Evolutionary conservation across 1,284 basidiomycete species (phyloP).

Genomic region (Sphaerobolus stellatus): DNA sequence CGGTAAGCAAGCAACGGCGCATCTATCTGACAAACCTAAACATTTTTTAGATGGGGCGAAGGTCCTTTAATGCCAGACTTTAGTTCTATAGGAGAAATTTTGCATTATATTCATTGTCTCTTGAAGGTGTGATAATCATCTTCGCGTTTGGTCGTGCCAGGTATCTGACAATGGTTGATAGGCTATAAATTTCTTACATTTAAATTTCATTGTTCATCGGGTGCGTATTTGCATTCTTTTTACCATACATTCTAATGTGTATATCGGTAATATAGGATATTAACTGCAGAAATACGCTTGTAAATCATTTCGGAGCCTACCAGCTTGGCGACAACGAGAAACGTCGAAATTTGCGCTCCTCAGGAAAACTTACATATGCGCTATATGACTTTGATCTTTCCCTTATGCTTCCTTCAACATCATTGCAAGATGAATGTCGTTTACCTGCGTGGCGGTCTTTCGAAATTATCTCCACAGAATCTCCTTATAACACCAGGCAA

Average conservation of each 20-base stretch:
- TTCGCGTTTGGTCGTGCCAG: background rate
- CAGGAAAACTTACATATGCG: background rate
- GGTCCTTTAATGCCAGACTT: background rate
- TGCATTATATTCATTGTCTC: background rate
- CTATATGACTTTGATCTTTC: background rate
- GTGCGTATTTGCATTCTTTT: background rate
- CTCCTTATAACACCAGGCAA: slow-evolving; percentile 18
- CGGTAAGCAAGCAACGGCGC: too few relatives aligned
- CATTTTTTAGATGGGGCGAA: slow-evolving; percentile 8
- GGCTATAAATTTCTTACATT: background rate
- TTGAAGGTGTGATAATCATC: background rate
- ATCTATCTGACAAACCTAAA: too few relatives aligned
- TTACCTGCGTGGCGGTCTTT: background rate
- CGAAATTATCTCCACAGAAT: background rate
- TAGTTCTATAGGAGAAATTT: background rate
- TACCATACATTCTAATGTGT: background rate
- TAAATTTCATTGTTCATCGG: background rate
- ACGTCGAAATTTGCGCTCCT: background rate
- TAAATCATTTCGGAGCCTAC: background rate
- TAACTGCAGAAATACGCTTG: background rate
- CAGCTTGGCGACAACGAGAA: background rate
- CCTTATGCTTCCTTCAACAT: background rate
- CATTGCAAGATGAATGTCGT: background rate
- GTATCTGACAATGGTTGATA: background rate
- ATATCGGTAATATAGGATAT: background rate